Conservation (phyloP, 2,329 filamentous ascomycete species). For the Teratosphaeria viscida region DNA sequence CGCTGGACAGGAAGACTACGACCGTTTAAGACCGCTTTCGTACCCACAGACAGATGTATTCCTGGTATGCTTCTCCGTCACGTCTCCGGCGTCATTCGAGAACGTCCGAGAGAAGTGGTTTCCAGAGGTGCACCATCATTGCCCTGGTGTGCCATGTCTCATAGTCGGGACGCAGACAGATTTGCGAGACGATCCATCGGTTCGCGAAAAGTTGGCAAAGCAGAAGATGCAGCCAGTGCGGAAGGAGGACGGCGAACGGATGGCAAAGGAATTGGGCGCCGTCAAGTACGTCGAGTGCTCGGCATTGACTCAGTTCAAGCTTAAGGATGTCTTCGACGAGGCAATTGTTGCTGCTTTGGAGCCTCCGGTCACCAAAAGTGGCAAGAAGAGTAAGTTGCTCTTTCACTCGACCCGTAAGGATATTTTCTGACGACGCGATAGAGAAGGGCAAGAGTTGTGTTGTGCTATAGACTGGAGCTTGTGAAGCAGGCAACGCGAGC, state of each 20-base stretch:
- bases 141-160: conserved; percentile 90
- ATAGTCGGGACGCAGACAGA: conserved; percentile 98
- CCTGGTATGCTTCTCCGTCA: conserved; percentile 97
- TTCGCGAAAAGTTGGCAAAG: conserved; percentile 83
- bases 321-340: conserved; percentile 99
- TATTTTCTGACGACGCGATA: conserved; percentile 5
- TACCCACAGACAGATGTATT: conserved; percentile 99
- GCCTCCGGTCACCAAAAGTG: conserved; percentile 71
- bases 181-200: conserved; percentile 77
- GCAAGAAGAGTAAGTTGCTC: conserved; percentile 19
- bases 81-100: conserved; percentile 93
- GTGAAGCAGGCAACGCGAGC: not conserved
- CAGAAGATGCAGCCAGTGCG: conserved; percentile 92
- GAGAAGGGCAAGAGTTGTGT: conserved; percentile 26
- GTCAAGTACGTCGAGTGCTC: conserved; percentile 99
- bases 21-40: conserved; percentile 87
- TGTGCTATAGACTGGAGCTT: conserved; percentile 15
- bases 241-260: conserved; percentile 86
- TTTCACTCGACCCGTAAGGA: not conserved
- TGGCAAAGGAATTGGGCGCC: conserved; percentile 94
- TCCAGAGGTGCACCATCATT: conserved; percentile 96
- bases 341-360: conserved; percentile 93
- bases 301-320: conserved; percentile 91
- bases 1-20: conserved; percentile 98
- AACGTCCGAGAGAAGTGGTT: conserved; percentile 99